These are phyloP conservation scores for Echria macrotheca DNA, from an alignment of 495 filamentous ascomycete species.

Conservation along the genomic window DNA sequence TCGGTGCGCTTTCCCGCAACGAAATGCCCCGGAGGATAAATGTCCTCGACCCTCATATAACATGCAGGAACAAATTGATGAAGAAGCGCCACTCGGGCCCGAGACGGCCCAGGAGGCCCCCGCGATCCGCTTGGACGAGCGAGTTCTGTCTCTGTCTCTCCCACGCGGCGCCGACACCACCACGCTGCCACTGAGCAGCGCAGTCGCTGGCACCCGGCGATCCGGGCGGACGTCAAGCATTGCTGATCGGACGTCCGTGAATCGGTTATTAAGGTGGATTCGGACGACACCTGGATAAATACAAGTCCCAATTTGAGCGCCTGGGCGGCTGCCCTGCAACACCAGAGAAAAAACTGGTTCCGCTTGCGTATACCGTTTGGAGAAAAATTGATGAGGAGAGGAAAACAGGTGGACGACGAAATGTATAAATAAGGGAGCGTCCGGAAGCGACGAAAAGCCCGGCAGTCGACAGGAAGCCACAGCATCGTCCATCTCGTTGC, in stretches of 20 bases:
- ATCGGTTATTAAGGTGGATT: constrained; percentile 17
- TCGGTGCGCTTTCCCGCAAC: too few relatives aligned
- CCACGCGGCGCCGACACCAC: too few relatives aligned
- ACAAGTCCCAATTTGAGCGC: constrained; percentile 15
- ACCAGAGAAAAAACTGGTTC: not conserved
- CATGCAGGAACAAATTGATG: constrained; percentile 22
- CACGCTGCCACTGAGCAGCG: too few relatives aligned
- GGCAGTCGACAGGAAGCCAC: too few relatives aligned
- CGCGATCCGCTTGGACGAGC: not conserved
- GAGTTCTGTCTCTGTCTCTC: not conserved
- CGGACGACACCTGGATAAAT: constrained; percentile 26
- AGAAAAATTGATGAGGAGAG: too few relatives aligned
- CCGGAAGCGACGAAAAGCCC: too few relatives aligned
- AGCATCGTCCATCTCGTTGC: too few relatives aligned
- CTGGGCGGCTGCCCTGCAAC: not conserved
- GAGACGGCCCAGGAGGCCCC: constrained; percentile 9
- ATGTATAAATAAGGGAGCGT: too few relatives aligned
- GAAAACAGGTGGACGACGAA: too few relatives aligned
- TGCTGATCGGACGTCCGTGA: constrained; percentile 22
- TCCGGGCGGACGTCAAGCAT: constrained; percentile 8
- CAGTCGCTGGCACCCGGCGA: not conserved
- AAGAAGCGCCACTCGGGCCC: constrained; percentile 23
- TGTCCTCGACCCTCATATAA: constrained; percentile 1
- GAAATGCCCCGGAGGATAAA: too few relatives aligned
- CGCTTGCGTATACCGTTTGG: not conserved